Base-by-base conservation (phyloP, 106 monocot species). In the Dendrobium officinale region DNA sequence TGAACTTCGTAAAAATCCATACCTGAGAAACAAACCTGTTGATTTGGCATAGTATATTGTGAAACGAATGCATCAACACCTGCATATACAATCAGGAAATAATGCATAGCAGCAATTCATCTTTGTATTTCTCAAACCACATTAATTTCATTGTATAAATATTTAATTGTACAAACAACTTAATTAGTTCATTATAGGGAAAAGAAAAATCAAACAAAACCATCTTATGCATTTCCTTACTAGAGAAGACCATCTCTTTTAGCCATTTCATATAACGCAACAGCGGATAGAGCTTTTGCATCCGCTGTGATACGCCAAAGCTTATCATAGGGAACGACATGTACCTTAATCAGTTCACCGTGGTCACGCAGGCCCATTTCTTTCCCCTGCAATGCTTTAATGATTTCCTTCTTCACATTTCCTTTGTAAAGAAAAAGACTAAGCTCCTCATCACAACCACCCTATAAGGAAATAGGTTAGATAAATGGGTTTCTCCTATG, bases 401-500 rank as follows among this genome's bases (percentile, higher is more conserved):
- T 88, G 42, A 86, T 78, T 56, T 91, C 81, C 80, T 88, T 81
- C 11, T 88, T 86, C 4, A 84, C 99, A 78, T 77, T 81, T 18
- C 90, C 81, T 78, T 82, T 88, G 67, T 95, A 93, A 1, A 99
- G 88, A 61, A 95, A 91, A 75, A 99, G 61, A 56, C 89, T 95
- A 26, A 99, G 83, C 79, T 99, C 99, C 76, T 99, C 99, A 82
- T 99, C 99, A 81, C 88, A 95, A 26, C 95, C 99, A 58, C 99
- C 99, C 99, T 99, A 20, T 45, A 76, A 26, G 49, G 9, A 49
- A 75, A 44, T 22, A 7, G 4, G 19, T 5, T 15, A 51, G 51
- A 51, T 51, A 13, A 51, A 51, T 51, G 2, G 51, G 2, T 10
- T 51, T 51, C 16, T 10, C 51, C 51, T 13, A 16, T 15, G 15